These are phyloP conservation scores for Wickerhamiella galacta DNA, from an alignment of 805 yeast genomes.

Conservation along the genomic window DNA sequence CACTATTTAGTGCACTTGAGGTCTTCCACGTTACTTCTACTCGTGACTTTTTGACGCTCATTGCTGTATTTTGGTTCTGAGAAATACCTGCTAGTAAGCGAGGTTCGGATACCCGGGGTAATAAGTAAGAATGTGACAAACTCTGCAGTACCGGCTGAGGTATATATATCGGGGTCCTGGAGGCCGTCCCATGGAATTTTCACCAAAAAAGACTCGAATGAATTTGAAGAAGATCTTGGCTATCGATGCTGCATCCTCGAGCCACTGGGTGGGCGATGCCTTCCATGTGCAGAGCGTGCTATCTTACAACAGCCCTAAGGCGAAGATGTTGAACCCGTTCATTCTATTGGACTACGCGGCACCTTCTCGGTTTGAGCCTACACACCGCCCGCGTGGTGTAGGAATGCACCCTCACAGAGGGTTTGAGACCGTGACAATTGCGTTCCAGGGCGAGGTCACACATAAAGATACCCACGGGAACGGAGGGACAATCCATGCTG, in stretches of 20 bases:
- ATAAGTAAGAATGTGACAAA: too few species aligned
- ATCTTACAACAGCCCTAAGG: slow-evolving; percentile 2
- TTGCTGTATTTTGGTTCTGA: too few species aligned
- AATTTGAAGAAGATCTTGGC: slow-evolving; percentile 1
- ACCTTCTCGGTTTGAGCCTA: slow-evolving; percentile 5
- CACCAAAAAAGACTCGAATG: not conserved
- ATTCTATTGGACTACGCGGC: slow-evolving; percentile 5
- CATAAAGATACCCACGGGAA: slow-evolving; percentile 79
- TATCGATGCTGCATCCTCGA: slow-evolving; percentile 1
- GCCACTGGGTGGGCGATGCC: slow-evolving; percentile 20
- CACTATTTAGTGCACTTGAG: too few species aligned
- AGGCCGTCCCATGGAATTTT: not conserved
- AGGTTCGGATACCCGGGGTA: too few species aligned
- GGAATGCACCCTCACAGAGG: slow-evolving; percentile 57
- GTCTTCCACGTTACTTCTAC: too few species aligned
- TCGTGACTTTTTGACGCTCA: too few species aligned
- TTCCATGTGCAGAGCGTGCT: slow-evolving; percentile 3
- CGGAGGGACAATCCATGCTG: slow-evolving; percentile 56
- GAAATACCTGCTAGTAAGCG: too few species aligned
- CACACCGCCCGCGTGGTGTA: slow-evolving; percentile 3
- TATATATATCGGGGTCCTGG: too few species aligned
- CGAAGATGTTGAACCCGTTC: slow-evolving; percentile 5
- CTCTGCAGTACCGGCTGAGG: too few species aligned
- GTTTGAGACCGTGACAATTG: slow-evolving; percentile 55
- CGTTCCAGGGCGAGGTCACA: slow-evolving; percentile 47